phyloP scores from a whole-genome alignment of 2,329 filamentous ascomycete genomes.

The Aspergillus niger region DNA sequence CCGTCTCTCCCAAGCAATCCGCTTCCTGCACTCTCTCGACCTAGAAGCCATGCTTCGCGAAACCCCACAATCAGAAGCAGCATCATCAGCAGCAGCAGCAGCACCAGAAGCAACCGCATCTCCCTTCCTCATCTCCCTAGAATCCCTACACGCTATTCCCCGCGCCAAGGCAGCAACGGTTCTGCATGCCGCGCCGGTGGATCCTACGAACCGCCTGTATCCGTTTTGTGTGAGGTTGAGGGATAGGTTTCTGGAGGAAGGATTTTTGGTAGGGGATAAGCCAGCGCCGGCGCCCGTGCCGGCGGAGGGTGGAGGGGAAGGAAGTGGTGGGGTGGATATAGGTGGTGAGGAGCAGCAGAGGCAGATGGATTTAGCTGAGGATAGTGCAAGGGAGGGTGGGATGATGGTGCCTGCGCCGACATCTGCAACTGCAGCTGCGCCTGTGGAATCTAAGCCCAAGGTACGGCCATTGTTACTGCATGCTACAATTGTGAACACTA shows the following conservation, averaged over 20 bases:
- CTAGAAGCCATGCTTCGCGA: slow-evolving; percentile 41
- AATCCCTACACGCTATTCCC: slow-evolving; percentile 43
- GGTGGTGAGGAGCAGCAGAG: no score
- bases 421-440: no score
- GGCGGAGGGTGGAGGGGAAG: no score
- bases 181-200: slow-evolving; percentile 43
- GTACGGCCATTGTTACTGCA: slow-evolving; percentile 70
- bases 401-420: no score
- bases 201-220: slow-evolving; percentile 43
- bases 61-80: background rate
- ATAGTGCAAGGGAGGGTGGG: no score
- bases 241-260: slow-evolving; percentile 47
- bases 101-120: background rate
- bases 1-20: slow-evolving; percentile 50
- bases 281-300: background rate
- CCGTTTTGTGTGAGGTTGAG: slow-evolving; percentile 45
- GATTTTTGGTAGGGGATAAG: slow-evolving; percentile 42
- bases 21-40: slow-evolving; percentile 50
- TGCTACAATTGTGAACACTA: slow-evolving; percentile 82
- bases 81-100: background rate
- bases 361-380: no score
- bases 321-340: no score
- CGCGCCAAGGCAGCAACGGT: slow-evolving; percentile 39
- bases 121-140: slow-evolving; percentile 48
- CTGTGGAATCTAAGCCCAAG: no score